Conservation (phyloP, 2,329 filamentous ascomycete species). For the Amauroascus niger region DNA sequence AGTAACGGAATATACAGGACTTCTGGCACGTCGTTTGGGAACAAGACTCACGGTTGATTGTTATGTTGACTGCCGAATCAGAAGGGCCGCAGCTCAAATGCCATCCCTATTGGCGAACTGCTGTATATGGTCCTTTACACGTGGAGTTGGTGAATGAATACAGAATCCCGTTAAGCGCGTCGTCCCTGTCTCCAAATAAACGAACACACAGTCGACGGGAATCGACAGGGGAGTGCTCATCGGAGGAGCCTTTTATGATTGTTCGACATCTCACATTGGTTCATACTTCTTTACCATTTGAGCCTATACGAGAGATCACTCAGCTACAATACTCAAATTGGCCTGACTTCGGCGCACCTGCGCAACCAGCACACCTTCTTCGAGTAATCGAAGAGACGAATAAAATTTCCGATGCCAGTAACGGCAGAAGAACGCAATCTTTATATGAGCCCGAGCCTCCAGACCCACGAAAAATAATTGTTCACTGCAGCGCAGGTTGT, state of each 20-base stretch:
- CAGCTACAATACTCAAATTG: slow-evolving; percentile 93
- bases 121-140: slow-evolving; percentile 66
- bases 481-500: slow-evolving; percentile 94
- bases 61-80: slow-evolving; percentile 90
- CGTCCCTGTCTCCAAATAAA: slow-evolving; percentile 23
- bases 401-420: slow-evolving; percentile 45
- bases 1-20: slow-evolving; percentile 49
- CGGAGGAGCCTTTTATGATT: slow-evolving; percentile 57
- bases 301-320: slow-evolving; percentile 80
- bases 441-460: slow-evolving; percentile 51
- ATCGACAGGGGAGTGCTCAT: not conserved
- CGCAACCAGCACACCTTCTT: slow-evolving; percentile 76
- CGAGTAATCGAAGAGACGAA: slow-evolving; percentile 84
- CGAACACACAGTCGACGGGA: slow-evolving; percentile 31
- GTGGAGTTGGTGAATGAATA: slow-evolving; percentile 72
- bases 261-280: slow-evolving; percentile 80
- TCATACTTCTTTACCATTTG: slow-evolving; percentile 67
- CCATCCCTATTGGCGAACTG: slow-evolving; percentile 80
- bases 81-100: slow-evolving; percentile 93
- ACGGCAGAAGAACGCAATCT: slow-evolving; percentile 27
- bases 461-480: slow-evolving; percentile 61
- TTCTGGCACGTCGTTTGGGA: slow-evolving; percentile 99
- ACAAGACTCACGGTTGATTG: slow-evolving; percentile 85
- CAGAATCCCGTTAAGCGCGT: slow-evolving; percentile 62
- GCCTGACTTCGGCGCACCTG: slow-evolving; percentile 92